Evolutionary conservation across 169 alveolate genomes (phyloP), one percentile per base, ranked within the genome.

Genomic region (Plasmodium inui): DNA sequence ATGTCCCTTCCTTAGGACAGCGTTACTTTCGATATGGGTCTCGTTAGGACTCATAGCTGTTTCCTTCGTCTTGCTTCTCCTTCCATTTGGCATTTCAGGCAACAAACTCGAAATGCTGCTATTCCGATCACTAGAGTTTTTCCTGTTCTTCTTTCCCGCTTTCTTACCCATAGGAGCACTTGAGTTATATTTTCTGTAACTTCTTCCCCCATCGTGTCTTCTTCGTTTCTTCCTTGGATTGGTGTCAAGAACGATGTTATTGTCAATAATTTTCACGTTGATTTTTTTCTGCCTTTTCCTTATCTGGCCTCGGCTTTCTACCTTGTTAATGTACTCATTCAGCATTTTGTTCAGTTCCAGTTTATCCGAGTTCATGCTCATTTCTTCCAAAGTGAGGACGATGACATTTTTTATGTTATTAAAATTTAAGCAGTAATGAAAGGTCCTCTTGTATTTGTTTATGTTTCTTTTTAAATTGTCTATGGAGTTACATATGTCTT

Each of bases 381-480:
- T 86, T 76, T 86, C 93, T 55, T 86, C 93, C 70, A 86, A 76
- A 3, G 93, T 32, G 26, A 86, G 70, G 17, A 73, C 44, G 17
- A 86, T 86, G 41, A 78, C 93, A 86, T 86, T 86, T 86, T 86
- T 86, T 34, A 86, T 76, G 30, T 86, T 86, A 22, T 86, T 86
- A 73, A 86, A 86, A 86, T 86, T 86, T 73, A 86, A 86, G 50
- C 93, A 86, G 41, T 86, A 86, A 19, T 86, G 93, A 70, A 86
- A 86, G 14, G 93, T 86, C 37, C 80, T 74, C 44, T 78, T 74
- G 44, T 86, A 86, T 55, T 86, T 86, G 61, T 44, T 86, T 53
- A 86, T 86, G 30, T 86, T 86, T 28, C 85, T 86, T 76, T 86
- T 86, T 53, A 86, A 39, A 73, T 86, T 86, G 37, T 86, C 93